A percentile compares a stretch with the other conserved stretches of the same genome.
Conservation (phyloP, 179 eudicot species). For the Carnegiea gigantea region DNA sequence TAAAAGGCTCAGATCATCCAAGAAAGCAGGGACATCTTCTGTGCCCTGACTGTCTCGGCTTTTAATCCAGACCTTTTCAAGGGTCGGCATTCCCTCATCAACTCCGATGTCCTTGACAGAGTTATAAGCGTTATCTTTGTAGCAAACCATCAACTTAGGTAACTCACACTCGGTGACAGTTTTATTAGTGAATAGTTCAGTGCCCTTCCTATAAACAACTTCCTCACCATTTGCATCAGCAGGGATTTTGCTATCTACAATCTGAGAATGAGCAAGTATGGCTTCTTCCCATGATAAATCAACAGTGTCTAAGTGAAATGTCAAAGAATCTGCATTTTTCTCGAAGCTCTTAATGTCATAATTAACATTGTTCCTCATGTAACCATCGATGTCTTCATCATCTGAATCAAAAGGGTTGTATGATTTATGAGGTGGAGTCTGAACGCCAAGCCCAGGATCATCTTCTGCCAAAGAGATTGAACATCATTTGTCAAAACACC, state of each 20-base stretch:
- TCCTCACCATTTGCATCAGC: slow-evolving; percentile 25
- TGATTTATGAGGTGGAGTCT: no score
- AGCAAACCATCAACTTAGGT: slow-evolving; percentile 21
- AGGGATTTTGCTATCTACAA: slow-evolving; percentile 25
- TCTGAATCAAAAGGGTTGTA: no score
- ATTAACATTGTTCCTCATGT: slow-evolving; percentile 30
- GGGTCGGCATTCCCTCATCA: slow-evolving; percentile 31
- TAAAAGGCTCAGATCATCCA: no score
- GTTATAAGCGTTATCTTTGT: no score
- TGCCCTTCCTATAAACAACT: slow-evolving; percentile 30
- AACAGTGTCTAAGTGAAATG: slow-evolving; percentile 38
- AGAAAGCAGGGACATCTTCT: slow-evolving; percentile 4
- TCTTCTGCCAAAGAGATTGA: slow-evolving; percentile 30
- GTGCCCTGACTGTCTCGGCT: slow-evolving; percentile 19
- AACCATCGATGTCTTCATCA: no score
- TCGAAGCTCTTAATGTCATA: slow-evolving; percentile 41
- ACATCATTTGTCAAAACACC: no score
- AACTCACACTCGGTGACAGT: slow-evolving; percentile 52
- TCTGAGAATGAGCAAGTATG: slow-evolving; percentile 30
- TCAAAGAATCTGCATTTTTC: slow-evolving; percentile 35
- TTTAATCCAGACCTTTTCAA: slow-evolving; percentile 44
- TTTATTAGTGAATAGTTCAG: slow-evolving; percentile 49
- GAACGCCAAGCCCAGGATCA: slow-evolving; percentile 24
- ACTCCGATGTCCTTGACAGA: no score
- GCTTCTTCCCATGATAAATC: slow-evolving; percentile 50